Conservation (phyloP, 2,329 filamentous ascomycete genomes). For the Xylariaceae sp. region DNA sequence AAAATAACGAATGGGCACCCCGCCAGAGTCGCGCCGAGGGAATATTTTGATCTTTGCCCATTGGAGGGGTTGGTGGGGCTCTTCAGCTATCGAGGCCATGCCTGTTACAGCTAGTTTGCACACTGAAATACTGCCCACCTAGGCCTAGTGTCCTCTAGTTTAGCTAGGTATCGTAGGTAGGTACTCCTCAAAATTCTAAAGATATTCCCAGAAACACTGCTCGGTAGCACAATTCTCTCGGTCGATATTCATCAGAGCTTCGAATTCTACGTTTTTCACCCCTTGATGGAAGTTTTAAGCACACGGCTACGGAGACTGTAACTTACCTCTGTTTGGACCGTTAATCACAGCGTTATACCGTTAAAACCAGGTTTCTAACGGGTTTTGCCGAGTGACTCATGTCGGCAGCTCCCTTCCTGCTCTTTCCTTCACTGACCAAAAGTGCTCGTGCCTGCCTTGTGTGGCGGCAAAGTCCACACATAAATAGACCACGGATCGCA, state of each 20-base stretch:
- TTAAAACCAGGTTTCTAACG: background rate
- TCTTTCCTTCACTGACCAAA: background rate
- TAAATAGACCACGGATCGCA: background rate
- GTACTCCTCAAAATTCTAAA: too few relatives aligned
- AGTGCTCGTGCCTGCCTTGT: background rate
- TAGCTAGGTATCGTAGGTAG: too few relatives aligned
- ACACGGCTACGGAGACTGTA: background rate
- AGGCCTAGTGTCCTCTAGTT: too few relatives aligned
- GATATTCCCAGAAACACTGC: too few relatives aligned
- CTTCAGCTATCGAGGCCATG: too few relatives aligned
- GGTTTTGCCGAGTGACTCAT: background rate
- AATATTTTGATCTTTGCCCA: background rate
- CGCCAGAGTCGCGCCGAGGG: conserved; percentile 2
- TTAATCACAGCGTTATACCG: background rate
- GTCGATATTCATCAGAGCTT: too few relatives aligned
- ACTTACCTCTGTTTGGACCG: background rate
- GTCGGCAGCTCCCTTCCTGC: background rate
- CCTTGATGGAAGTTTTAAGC: too few relatives aligned
- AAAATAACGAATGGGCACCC: background rate
- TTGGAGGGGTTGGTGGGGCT: background rate
- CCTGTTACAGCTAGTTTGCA: too few relatives aligned
- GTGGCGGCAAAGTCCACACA: background rate
- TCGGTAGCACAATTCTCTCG: too few relatives aligned
- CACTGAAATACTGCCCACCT: too few relatives aligned
- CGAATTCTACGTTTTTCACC: too few relatives aligned